Conservation (phyloP, 1,284 basidiomycete species). For the Sporisorium sorghi region DNA sequence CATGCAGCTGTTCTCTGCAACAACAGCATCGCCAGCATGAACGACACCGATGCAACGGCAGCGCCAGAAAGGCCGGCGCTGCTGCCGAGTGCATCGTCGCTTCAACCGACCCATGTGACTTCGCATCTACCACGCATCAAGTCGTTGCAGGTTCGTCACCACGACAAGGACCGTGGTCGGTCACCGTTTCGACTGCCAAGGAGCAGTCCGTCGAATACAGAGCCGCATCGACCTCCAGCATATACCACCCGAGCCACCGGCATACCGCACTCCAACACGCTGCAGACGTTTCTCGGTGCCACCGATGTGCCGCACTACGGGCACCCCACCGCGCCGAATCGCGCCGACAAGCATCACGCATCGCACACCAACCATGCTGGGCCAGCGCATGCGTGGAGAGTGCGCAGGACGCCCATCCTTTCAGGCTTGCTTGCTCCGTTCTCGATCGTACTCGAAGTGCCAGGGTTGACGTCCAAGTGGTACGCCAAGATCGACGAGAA, state of each 20-base stretch:
- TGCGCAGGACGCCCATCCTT: slow-evolving; percentile 60
- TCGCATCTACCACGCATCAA: slow-evolving; percentile 25
- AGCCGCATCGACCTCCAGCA: slow-evolving; percentile 5
- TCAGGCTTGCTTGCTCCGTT: slow-evolving; percentile 81
- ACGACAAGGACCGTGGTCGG: not conserved
- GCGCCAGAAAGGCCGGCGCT: slow-evolving; percentile 14
- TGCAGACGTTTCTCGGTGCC: slow-evolving; percentile 33
- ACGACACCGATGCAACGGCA: not conserved
- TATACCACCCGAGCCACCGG: not conserved
- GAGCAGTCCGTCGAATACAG: not conserved
- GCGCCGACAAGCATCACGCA: not conserved
- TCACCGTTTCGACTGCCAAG: slow-evolving; percentile 17
- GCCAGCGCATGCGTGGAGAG: slow-evolving; percentile 13
- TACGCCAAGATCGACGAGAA: slow-evolving; percentile 47
- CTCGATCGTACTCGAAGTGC: slow-evolving; percentile 78
- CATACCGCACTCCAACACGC: slow-evolving; percentile 17
- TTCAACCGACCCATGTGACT: slow-evolving; percentile 22
- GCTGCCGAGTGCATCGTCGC: slow-evolving; percentile 20
- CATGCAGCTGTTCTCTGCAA: not conserved
- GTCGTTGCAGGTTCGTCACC: slow-evolving; percentile 9
- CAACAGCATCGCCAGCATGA: slow-evolving; percentile 7
- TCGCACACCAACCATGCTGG: not conserved
- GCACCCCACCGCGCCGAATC: not conserved
- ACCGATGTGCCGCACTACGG: slow-evolving; percentile 9
- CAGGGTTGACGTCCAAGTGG: slow-evolving; percentile 55